phyloP scores from a whole-genome alignment of 495 filamentous ascomycete species.

The Rusavskia elegans region DNA sequence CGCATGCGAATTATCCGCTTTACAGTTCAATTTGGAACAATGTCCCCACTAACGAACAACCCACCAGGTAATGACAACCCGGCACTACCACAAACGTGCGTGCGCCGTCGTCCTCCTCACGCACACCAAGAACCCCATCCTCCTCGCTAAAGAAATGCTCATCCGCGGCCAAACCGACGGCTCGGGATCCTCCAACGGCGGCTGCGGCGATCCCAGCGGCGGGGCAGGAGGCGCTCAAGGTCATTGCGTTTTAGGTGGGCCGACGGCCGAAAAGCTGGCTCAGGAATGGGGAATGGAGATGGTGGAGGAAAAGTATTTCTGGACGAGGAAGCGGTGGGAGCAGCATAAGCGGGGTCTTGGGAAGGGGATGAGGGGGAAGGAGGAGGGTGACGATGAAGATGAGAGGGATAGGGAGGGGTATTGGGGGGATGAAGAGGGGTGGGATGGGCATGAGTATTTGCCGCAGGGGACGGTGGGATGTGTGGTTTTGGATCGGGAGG shows the following conservation, averaged over 20 bases:
- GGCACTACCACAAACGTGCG: slow-evolving; percentile 47
- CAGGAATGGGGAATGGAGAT: slow-evolving; percentile 58
- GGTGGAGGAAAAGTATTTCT: slow-evolving; percentile 59
- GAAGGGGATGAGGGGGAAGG: slow-evolving; percentile 19
- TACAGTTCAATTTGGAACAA: neutral
- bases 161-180: slow-evolving; percentile 28
- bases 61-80: slow-evolving; percentile 58
- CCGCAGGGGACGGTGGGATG: slow-evolving; percentile 77
- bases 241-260: slow-evolving; percentile 23
- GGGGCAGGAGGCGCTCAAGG: slow-evolving; percentile 45
- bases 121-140: slow-evolving; percentile 63
- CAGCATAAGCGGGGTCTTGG: slow-evolving; percentile 58
- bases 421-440: slow-evolving; percentile 13
- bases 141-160: slow-evolving; percentile 56
- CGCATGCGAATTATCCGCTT: neutral
- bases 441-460: slow-evolving; percentile 41
- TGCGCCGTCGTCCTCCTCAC: slow-evolving; percentile 58
- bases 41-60: neutral
- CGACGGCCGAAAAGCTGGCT: slow-evolving; percentile 52
- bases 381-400: slow-evolving; percentile 20
- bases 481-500: slow-evolving; percentile 59
- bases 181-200: slow-evolving; percentile 42
- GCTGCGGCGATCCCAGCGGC: slow-evolving; percentile 46
- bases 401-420: slow-evolving; percentile 13
- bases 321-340: slow-evolving; percentile 64